Percentiles rank a stretch among this genome's conserved stretches.
These are phyloP conservation scores for Aspergillus egyptiacus DNA, from an alignment of 495 filamentous ascomycete species.

Conservation along the genomic window DNA sequence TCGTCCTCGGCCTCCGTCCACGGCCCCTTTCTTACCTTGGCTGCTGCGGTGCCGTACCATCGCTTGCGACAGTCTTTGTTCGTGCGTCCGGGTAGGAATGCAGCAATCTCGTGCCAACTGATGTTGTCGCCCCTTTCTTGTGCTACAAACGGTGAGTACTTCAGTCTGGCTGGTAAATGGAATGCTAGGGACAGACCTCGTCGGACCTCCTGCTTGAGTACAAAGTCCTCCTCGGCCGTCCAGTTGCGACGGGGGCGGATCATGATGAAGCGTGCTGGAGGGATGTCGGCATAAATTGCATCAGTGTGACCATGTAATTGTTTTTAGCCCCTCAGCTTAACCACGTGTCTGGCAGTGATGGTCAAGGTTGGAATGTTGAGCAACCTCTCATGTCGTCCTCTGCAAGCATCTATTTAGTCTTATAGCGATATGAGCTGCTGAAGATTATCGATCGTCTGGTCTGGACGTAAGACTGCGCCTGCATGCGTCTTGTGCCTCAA, in stretches of 20 bases:
- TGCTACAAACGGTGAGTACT: constrained; percentile 1
- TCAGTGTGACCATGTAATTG: neutral
- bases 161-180: too few relatives aligned
- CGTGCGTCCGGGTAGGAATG: constrained; percentile 1
- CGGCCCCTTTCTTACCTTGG: neutral
- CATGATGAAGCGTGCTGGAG: neutral
- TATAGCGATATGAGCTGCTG: neutral
- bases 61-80: constrained; percentile 7
- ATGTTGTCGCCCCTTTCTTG: constrained; percentile 4
- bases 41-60: constrained; percentile 4
- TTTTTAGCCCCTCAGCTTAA: neutral
- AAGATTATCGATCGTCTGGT: neutral
- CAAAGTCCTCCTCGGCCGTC: neutral
- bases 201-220: neutral
- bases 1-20: constrained; percentile 5
- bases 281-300: neutral
- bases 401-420: neutral
- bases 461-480: neutral
- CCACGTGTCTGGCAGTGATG: too few relatives aligned
- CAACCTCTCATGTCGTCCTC: neutral
- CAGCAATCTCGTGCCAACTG: constrained; percentile 3
- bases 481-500: neutral
- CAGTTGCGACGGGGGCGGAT: constrained; percentile 2
- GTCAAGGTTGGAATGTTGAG: neutral
- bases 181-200: neutral